Evolutionary conservation across 768 basidiomycete genomes (phyloP), one percentile per base, ranked within the genome.

Genomic region (Hygrophorus pudorinus): DNA sequence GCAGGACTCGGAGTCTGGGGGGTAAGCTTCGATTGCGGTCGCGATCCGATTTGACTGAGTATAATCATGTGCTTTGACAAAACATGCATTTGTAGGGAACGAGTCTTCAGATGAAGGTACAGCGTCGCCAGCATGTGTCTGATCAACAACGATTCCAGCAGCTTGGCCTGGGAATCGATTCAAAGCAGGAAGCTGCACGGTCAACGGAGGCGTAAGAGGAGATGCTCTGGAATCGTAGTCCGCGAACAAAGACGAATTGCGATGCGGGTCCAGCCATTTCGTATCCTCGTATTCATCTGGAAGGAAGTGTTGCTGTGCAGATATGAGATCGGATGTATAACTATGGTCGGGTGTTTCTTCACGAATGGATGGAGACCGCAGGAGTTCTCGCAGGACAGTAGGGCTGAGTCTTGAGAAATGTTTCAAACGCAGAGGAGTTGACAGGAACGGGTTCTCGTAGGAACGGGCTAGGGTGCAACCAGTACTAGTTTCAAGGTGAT

Each of bases 391-490:
- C 6, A 57, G 42, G 35, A 48, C 52, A 8, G 44, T 48, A 4
- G 54, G 56, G 38, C 50, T 53, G 16, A 55, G 46, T 32, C 40
- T 50, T n/a, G 56, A 49, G 42, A 55, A 57, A 30, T 57, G 49
- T 32, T 53, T 55, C 14, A 50, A 39, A 18, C 56, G 52, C 40
- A 57, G 30, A 13, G 56, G 56, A 10, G 56, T 57, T 13, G 56
- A 55, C 32, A 57, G 49, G 42, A 52, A 57, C 1, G 53, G 48
- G 42, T 56, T 50, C 40, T 53, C 44, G 17, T 8, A 32, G 6
- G 37, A 21, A 30, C 17, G 14, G 37, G 20, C 16, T 21, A 10
- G 21, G 4, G 40, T n/a, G n/a, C n/a, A 14, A 16, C 16, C 34
- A 12, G 27, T 5, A 13, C 29, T 40, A 8, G 45, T 30, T 30